phyloP scores from a whole-genome alignment of 2,329 filamentous ascomycete species.

The Curvularia sp. region DNA sequence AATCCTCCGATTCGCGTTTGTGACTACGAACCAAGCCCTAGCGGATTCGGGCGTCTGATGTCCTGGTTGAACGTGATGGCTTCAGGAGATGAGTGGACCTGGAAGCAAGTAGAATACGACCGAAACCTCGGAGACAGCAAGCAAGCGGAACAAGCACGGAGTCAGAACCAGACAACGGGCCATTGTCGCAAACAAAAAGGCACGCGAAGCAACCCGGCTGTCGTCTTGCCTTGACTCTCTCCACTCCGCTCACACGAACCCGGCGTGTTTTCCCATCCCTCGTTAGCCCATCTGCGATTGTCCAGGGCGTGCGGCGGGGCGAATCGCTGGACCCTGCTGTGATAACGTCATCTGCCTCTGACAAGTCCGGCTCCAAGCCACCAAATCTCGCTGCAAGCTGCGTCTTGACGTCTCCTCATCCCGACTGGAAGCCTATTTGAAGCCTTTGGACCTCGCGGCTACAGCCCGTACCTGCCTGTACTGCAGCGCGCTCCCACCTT shows the following conservation, averaged over 20 bases:
- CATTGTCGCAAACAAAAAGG: constrained; percentile 17
- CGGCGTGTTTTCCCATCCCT: not conserved
- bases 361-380: constrained; percentile 16
- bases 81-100: constrained; percentile 3
- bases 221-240: not conserved
- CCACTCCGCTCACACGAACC: not conserved
- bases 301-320: constrained; percentile 14
- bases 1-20: constrained; percentile 1
- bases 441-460: constrained; percentile 6
- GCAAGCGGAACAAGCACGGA: constrained; percentile 31
- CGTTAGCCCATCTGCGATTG: constrained; percentile 6
- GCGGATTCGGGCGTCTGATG: not conserved
- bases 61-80: not conserved
- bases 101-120: constrained; percentile 39
- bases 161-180: constrained; percentile 27
- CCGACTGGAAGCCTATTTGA: constrained; percentile 1
- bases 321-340: constrained; percentile 32
- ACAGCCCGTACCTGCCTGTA: constrained; percentile 17
- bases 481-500: constrained; percentile 26
- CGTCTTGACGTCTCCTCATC: constrained; percentile 11
- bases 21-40: not conserved
- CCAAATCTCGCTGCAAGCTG: constrained; percentile 23
- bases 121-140: constrained; percentile 23
- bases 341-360: constrained; percentile 35
- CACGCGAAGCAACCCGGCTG: constrained; percentile 10